Conservation (phyloP, 148 eudicot species). For the Salicornia ramosissima region DNA sequence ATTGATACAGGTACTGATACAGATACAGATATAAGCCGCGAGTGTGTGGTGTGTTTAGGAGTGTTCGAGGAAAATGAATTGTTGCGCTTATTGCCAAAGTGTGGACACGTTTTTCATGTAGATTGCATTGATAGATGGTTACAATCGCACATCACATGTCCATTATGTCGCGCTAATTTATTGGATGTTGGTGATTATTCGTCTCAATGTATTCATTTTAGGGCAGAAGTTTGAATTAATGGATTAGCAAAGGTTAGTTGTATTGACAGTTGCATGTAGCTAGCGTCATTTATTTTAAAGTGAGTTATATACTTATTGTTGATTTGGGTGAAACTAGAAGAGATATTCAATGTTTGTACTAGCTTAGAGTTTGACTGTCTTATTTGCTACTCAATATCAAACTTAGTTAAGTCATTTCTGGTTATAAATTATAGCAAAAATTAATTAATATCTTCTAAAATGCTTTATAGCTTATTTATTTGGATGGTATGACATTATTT, state of each 20-base stretch:
- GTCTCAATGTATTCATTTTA: not conserved
- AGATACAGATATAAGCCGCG: not conserved
- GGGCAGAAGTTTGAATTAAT: not conserved
- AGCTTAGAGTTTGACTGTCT: no score
- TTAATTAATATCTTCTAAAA: no score
- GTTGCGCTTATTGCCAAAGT: conserved; percentile 15
- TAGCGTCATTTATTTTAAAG: no score
- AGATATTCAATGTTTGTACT: no score
- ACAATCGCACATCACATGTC: conserved; percentile 14
- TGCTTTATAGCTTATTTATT: no score
- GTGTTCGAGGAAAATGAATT: conserved; percentile 11
- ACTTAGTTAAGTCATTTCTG: no score
- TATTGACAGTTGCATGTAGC: no score
- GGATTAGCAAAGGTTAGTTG: not conserved
- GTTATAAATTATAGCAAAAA: no score
- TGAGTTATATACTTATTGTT: no score
- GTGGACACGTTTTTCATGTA: conserved; percentile 22
- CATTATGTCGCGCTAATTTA: conserved; percentile 19
- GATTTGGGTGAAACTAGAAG: no score
- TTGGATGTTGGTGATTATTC: not conserved
- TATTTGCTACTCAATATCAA: no score
- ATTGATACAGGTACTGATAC: not conserved
- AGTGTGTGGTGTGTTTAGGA: conserved; percentile 21
- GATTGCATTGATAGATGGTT: conserved; percentile 28
- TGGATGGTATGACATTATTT: no score